Evolutionary conservation across 2,329 filamentous ascomycete genomes (phyloP).

Genomic region (Penicillium sp.): DNA sequence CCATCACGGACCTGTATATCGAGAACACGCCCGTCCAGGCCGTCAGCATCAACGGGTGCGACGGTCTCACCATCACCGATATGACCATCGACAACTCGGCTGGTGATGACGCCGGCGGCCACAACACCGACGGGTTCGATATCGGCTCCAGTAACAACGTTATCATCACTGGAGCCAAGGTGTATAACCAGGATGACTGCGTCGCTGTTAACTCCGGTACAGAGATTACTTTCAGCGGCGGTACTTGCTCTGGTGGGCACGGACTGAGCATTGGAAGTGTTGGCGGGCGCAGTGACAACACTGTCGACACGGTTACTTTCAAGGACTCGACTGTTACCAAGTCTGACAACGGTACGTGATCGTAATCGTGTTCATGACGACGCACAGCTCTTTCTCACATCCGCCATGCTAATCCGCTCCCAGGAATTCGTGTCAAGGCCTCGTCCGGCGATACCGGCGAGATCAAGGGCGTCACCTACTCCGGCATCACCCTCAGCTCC

Average conservation of each 20-base stretch:
- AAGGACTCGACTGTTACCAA: slow-evolving; percentile 54
- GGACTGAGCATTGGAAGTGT: slow-evolving; percentile 65
- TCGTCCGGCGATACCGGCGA: slow-evolving; percentile 57
- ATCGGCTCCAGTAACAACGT: slow-evolving; percentile 51
- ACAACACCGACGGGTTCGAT: slow-evolving; percentile 59
- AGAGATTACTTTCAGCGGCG: slow-evolving; percentile 36
- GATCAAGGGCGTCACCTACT: slow-evolving; percentile 59
- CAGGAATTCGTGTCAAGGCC: slow-evolving; percentile 62
- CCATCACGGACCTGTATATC: slow-evolving; percentile 39
- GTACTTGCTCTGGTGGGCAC: slow-evolving; percentile 46
- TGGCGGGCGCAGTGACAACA: slow-evolving; percentile 61
- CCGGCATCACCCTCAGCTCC: slow-evolving; percentile 42
- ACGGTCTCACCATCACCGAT: slow-evolving; percentile 56
- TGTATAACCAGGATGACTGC: slow-evolving; percentile 66
- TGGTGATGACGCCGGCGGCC: slow-evolving; percentile 52
- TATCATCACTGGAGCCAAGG: slow-evolving; percentile 56
- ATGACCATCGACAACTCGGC: slow-evolving; percentile 64
- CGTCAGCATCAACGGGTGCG: slow-evolving; percentile 46
- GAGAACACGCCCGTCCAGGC: slow-evolving; percentile 46
- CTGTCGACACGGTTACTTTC: slow-evolving; percentile 59
- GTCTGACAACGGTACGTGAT: slow-evolving; percentile 55
- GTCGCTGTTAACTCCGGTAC: slow-evolving; percentile 63
- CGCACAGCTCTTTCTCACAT: no score
- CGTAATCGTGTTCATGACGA: no score
- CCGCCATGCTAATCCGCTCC: neutral